Base-by-base conservation (phyloP, 305 asterid species). In the Fraxinus sp. region DNA sequence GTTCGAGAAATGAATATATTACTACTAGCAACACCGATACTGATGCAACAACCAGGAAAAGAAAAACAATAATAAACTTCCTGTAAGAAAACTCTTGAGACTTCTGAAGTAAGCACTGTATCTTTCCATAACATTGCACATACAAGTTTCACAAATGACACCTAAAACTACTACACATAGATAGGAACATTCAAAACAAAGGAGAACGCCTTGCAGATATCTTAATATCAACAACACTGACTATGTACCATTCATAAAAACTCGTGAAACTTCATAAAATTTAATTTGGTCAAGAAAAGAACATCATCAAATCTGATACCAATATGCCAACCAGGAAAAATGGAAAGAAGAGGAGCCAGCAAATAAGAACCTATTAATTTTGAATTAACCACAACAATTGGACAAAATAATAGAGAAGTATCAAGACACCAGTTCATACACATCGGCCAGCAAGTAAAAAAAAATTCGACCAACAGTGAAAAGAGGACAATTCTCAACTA, bases 391-490 rank as follows among this genome's bases (percentile, higher is more conserved):
- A 57, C 28, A 18, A 57, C 28, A 57, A 57, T 57, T 18, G 11
- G 71, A 7, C 71, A 59, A 59, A 59, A 59, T 22, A 59, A 7
- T 59, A 20, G 30, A 20, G 30, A 24, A 59, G 8, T 62, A 22
- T 62, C 71, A 62, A 20, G 71, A 62, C 14, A 62, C 32, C 32
- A 22, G 71, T 62, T 62, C 16, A 4, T 8, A 22, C 14, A 22
- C 71, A 8, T 62, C 1, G 24, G 41, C 36, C 80, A 81, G 76
- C 81, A 77, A 72, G 84, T 84, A 86, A 46, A 46, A 46, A 3
- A 13, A 46, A 11, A 86, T 35, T 71, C 73, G 66, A 83, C 84
- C 82, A 30, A 22, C 71, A 62, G 16, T 62, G 71, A 9, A 62
- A 59, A 7, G 14, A 22, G 32, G 71, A 20, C 73, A 22, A 35